Evolutionary conservation across 1,139 yeast genomes (phyloP).

Genomic region (Casaregolazyma lundiana): DNA sequence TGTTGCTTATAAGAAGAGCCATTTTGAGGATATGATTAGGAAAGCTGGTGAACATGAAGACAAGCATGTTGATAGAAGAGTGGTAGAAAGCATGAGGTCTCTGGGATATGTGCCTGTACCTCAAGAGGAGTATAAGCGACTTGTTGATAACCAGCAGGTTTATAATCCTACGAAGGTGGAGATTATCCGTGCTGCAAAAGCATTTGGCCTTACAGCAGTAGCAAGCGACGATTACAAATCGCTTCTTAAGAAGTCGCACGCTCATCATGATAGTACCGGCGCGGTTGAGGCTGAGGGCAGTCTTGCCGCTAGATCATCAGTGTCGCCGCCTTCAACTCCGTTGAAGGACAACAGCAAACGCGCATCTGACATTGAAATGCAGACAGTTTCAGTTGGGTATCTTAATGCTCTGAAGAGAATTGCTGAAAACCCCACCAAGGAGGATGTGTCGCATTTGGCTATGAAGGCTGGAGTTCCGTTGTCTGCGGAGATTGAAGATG

Average conservation of each 20-base stretch:
- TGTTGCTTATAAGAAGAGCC: slow-evolving; percentile 35
- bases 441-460: slow-evolving; percentile 31
- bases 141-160: slow-evolving; percentile 31
- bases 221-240: slow-evolving; percentile 35
- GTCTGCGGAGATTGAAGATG: slow-evolving; percentile 11
- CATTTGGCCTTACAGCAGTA: slow-evolving; percentile 38
- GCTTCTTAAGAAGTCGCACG: slow-evolving; percentile 22
- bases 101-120: slow-evolving; percentile 36
- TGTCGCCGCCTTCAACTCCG: slow-evolving; percentile 10
- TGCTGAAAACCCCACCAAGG: slow-evolving; percentile 33
- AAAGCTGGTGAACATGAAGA: slow-evolving; percentile 19
- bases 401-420: slow-evolving; percentile 30
- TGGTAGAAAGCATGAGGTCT: slow-evolving; percentile 31
- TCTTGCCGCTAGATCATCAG: slow-evolving; percentile 7
- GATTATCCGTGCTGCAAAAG: slow-evolving; percentile 35
- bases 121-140: slow-evolving; percentile 35
- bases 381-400: slow-evolving; percentile 34
- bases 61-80: slow-evolving; percentile 27
- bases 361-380: slow-evolving; percentile 25
- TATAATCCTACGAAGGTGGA: slow-evolving; percentile 37
- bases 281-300: slow-evolving; percentile 14
- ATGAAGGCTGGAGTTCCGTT: slow-evolving; percentile 26
- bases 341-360: slow-evolving; percentile 9
- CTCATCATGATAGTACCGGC: slow-evolving; percentile 19
- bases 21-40: slow-evolving; percentile 33